Percentiles rank a stretch among this genome's conserved stretches.
Conservation (phyloP, 2,329 filamentous ascomycete genomes). For the Diatrype stigma region DNA sequence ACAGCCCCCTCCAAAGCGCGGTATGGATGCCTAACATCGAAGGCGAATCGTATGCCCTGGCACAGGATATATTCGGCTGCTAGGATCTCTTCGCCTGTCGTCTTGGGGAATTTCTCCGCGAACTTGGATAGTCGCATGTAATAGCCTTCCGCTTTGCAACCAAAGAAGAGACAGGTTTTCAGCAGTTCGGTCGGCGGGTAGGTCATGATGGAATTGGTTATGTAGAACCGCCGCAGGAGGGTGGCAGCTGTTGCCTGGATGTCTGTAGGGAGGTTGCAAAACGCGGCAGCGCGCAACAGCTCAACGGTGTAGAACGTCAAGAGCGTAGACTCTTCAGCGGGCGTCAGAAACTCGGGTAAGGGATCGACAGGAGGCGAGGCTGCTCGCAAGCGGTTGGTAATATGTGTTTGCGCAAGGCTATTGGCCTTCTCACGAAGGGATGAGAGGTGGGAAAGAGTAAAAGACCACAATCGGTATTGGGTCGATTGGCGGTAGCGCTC, state of each 20-base stretch:
- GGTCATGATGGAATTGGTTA: slow-evolving; percentile 93
- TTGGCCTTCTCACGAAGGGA: slow-evolving; percentile 77
- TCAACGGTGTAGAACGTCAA: slow-evolving; percentile 71
- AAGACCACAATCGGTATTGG: slow-evolving; percentile 91
- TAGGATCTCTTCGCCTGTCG: slow-evolving; percentile 75
- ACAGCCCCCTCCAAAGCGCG: slow-evolving; percentile 81
- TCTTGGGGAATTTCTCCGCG: slow-evolving; percentile 63
- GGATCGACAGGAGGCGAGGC: slow-evolving; percentile 46
- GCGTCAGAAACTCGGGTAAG: slow-evolving; percentile 73
- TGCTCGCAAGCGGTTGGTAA: slow-evolving; percentile 49
- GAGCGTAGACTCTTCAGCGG: slow-evolving; percentile 77
- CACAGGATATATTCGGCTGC: slow-evolving; percentile 90
- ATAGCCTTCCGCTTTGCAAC: slow-evolving; percentile 85
- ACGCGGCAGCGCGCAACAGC: slow-evolving; percentile 52
- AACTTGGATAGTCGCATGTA: slow-evolving; percentile 66
- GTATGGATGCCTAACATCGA: slow-evolving; percentile 89
- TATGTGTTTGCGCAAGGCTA: slow-evolving; percentile 62
- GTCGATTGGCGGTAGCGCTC: slow-evolving; percentile 84
- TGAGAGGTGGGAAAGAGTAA: slow-evolving; percentile 67
- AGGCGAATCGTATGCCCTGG: slow-evolving; percentile 87
- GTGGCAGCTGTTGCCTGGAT: slow-evolving; percentile 74
- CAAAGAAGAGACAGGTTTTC: slow-evolving; percentile 87
- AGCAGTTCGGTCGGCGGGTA: slow-evolving; percentile 88
- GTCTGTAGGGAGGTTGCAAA: slow-evolving; percentile 47
- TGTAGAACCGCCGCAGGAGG: slow-evolving; percentile 91